Evolutionary conservation across 148 eudicot species (phyloP), one percentile per base, ranked within the genome.

Genomic region (Salicornia ramosissima): DNA sequence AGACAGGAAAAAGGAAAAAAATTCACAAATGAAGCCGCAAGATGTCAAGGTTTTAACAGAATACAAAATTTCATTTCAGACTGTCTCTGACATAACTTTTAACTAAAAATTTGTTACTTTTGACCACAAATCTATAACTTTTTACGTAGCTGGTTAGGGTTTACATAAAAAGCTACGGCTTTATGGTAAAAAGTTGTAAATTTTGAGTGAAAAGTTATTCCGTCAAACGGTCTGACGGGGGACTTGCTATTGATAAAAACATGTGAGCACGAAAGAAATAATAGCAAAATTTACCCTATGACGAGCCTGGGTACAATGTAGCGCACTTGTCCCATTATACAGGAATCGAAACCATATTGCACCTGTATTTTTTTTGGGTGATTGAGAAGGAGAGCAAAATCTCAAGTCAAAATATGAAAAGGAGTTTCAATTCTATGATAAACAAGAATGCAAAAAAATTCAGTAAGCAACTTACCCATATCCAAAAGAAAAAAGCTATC

Each of bases 401-500:
- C 19, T 24, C 31, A 54, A 6, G 63, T 69, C 39, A 11, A 22
- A 52, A 22, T 36, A 15, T 26, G 28, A n/a, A 12, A 11, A 12
- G 1, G 5, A 40, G 46, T 39, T 13, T 16, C 8, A 22, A 15
- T 61, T 28, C 5, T 11, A 61, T 21, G 47, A 3, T 39, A 10
- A 40, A 3, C 40, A 36, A 36, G 40, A 36, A 36, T 8, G 8
- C n/a, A 36, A 10, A 22, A 63, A 21, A 40, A 19, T 42, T 40
- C 9, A 40, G 55, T 25, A 54, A 65, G 63, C 33, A 34, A 29
- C 78, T 86, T 70, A 90, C 96, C 96, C 87, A 83, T 72, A 84
- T 86, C 96, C 96, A 90, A 65, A 90, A 87, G 90, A 90, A 87
- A 74, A 59, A 78, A 26, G 92, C 96, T n/a, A 90, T 85, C 81